Conservation (phyloP, 1,139 yeast species). For the Taphrina confusa region DNA sequence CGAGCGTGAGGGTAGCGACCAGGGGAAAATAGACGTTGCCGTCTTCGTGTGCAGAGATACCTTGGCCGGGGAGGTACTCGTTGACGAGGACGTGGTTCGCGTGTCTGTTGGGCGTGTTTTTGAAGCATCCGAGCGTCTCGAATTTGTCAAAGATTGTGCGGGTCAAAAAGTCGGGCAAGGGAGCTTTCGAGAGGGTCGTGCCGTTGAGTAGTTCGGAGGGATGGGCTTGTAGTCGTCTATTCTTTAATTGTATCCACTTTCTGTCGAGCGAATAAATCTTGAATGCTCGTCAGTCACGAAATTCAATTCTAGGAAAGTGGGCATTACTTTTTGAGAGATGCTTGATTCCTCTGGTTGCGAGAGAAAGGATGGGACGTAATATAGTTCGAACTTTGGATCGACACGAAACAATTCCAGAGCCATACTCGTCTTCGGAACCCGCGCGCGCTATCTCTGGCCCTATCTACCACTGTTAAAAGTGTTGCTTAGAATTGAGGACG, state of each 20-base stretch:
- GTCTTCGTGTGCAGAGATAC: slow-evolving; percentile 41
- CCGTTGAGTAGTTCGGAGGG: slow-evolving; percentile 39
- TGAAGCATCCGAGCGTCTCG: slow-evolving; percentile 37
- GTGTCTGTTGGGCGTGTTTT: slow-evolving; percentile 34
- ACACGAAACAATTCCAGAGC: slow-evolving; percentile 14
- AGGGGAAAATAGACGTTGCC: slow-evolving; percentile 39
- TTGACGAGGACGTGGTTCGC: slow-evolving; percentile 40
- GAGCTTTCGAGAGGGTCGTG: slow-evolving; percentile 35
- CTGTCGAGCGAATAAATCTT: slow-evolving; percentile 24
- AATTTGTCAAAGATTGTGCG: slow-evolving; percentile 34
- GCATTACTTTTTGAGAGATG: slow-evolving; percentile 35
- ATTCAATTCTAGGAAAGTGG: neutral
- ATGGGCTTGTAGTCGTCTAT: slow-evolving; percentile 39
- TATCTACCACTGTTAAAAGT: too few relatives aligned
- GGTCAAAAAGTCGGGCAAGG: slow-evolving; percentile 37
- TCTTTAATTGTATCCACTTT: slow-evolving; percentile 37
- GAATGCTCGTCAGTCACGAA: neutral
- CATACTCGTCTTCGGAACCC: neutral
- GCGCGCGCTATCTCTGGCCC: too few relatives aligned
- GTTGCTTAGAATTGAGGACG: too few relatives aligned
- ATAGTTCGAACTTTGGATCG: slow-evolving; percentile 7
- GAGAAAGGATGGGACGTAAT: slow-evolving; percentile 37
- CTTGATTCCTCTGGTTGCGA: slow-evolving; percentile 35
- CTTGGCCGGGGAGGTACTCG: slow-evolving; percentile 40
- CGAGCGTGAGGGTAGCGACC: slow-evolving; percentile 40